phyloP scores from a whole-genome alignment of 2,329 filamentous ascomycete genomes.

The Bipolaris oryzae region DNA sequence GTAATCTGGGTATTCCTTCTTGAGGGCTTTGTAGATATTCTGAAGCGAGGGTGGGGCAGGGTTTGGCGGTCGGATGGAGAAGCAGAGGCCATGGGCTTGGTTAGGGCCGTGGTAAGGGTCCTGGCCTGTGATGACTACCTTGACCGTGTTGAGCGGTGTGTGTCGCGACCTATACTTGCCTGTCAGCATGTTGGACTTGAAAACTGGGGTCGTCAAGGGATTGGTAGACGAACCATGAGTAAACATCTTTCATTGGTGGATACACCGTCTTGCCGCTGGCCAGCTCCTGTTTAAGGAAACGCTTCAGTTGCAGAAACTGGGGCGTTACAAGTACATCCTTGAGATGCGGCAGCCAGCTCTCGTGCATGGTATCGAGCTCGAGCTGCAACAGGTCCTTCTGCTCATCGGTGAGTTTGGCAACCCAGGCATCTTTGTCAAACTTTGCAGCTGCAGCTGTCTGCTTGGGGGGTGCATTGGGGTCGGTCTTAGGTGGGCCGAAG shows the following conservation, averaged over 20 bases:
- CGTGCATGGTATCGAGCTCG: conserved; percentile 90
- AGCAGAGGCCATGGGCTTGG: conserved; percentile 94
- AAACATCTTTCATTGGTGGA: conserved; percentile 85
- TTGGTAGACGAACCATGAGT: conserved; percentile 75
- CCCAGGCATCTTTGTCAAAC: conserved; percentile 92
- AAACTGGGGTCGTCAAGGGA: neutral
- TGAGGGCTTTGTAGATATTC: conserved; percentile 91
- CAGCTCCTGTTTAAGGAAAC: conserved; percentile 81
- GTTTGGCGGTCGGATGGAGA: conserved; percentile 90
- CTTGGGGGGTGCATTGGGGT: conserved; percentile 30
- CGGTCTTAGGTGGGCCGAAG: conserved; percentile 69
- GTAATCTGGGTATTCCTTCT: conserved; percentile 87
- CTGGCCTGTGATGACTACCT: conserved; percentile 91
- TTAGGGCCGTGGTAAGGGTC: conserved; percentile 96
- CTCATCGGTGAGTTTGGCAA: conserved; percentile 77
- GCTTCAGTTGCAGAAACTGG: conserved; percentile 86
- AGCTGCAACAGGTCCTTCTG: conserved; percentile 81
- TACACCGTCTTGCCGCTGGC: conserved; percentile 78
- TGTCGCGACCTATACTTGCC: conserved; percentile 77
- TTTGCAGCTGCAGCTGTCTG: conserved; percentile 40
- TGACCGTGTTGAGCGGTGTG: conserved; percentile 86
- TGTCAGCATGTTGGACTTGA: conserved; percentile 5
- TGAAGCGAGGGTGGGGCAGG: conserved; percentile 85
- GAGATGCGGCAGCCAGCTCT: conserved; percentile 86
- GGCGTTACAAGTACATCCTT: conserved; percentile 82